These are phyloP conservation scores for Yamadazyma atmosphaerica DNA, from an alignment of 1,139 yeast genomes.

Conservation along the genomic window DNA sequence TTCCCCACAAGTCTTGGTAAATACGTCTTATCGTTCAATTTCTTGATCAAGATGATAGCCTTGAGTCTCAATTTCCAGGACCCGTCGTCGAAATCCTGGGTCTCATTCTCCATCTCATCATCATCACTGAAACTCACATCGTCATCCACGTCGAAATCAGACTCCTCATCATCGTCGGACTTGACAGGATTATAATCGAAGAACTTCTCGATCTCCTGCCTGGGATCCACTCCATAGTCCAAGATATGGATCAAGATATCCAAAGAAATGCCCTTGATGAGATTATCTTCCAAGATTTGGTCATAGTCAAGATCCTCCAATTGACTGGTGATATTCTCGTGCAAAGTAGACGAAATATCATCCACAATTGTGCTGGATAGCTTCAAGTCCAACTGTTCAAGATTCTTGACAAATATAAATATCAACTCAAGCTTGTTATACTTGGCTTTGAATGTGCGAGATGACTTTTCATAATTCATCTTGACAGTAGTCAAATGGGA, in stretches of 20 bases:
- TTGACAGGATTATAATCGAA: slow-evolving; percentile 60
- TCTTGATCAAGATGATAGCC: slow-evolving; percentile 46
- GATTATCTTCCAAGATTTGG: slow-evolving; percentile 31
- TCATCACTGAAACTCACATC: slow-evolving; percentile 44
- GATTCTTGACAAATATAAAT: slow-evolving; percentile 10
- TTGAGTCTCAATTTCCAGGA: slow-evolving; percentile 71
- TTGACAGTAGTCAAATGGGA: slow-evolving; percentile 7
- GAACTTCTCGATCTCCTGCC: slow-evolving; percentile 31
- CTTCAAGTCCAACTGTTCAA: background rate
- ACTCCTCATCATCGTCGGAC: slow-evolving; percentile 34
- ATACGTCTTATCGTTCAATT: slow-evolving; percentile 3
- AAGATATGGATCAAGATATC: slow-evolving; percentile 37
- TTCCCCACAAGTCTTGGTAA: slow-evolving; percentile 10
- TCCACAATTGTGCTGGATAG: slow-evolving; percentile 2
- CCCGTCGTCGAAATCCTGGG: slow-evolving; percentile 46
- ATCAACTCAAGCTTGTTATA: slow-evolving; percentile 11
- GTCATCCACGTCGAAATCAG: slow-evolving; percentile 42
- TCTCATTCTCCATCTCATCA: slow-evolving; percentile 31
- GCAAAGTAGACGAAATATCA: slow-evolving; percentile 2
- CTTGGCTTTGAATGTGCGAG: slow-evolving; percentile 6
- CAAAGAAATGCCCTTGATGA: slow-evolving; percentile 50
- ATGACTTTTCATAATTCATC: slow-evolving; percentile 7
- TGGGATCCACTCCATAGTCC: slow-evolving; percentile 5
- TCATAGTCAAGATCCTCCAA: slow-evolving; percentile 45
- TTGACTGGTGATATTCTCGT: slow-evolving; percentile 6